phyloP scores from a whole-genome alignment of 208 protist genomes.

The Trypanosoma mega region DNA sequence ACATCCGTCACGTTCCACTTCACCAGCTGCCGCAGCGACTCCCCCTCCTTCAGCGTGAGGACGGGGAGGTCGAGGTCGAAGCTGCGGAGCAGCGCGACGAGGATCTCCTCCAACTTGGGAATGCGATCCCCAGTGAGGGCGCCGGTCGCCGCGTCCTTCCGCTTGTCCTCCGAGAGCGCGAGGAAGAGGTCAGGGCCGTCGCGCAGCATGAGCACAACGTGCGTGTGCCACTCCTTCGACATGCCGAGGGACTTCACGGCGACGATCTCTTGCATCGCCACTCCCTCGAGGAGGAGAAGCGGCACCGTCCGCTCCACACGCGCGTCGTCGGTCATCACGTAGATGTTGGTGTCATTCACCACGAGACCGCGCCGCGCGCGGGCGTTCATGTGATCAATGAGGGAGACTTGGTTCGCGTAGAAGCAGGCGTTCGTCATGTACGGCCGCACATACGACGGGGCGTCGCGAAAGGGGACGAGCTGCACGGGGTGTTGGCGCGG shows the following conservation, averaged over 20 bases:
- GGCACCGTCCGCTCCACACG: constrained; percentile 10
- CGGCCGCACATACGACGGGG: constrained; percentile 13
- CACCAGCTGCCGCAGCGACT: constrained; percentile 6
- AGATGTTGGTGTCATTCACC: constrained; percentile 19
- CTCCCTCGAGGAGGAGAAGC: constrained; percentile 8
- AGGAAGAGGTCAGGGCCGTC: constrained; percentile 18
- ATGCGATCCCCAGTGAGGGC: neutral
- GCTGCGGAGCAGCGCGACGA: neutral
- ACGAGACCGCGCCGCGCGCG: constrained; percentile 15
- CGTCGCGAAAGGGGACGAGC: constrained; percentile 1
- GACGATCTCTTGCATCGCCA: constrained; percentile 11
- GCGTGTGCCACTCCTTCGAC: constrained; percentile 18
- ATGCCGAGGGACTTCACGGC: constrained; percentile 16
- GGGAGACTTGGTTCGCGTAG: constrained; percentile 17
- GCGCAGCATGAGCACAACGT: constrained; percentile 13
- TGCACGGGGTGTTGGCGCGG: constrained; percentile 5
- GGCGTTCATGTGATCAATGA: neutral
- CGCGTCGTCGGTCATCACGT: constrained; percentile 9
- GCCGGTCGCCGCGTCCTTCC: constrained; percentile 7
- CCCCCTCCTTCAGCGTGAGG: constrained; percentile 5
- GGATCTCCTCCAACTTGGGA: neutral
- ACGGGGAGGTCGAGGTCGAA: constrained; percentile 19
- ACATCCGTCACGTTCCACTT: constrained; percentile 12
- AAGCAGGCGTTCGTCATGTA: constrained; percentile 25
- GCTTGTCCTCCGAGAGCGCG: constrained; percentile 10